Evolutionary conservation across 2,329 filamentous ascomycete species (phyloP), one percentile per base, ranked within the genome.

Genomic region (Hortaea sp.): DNA sequence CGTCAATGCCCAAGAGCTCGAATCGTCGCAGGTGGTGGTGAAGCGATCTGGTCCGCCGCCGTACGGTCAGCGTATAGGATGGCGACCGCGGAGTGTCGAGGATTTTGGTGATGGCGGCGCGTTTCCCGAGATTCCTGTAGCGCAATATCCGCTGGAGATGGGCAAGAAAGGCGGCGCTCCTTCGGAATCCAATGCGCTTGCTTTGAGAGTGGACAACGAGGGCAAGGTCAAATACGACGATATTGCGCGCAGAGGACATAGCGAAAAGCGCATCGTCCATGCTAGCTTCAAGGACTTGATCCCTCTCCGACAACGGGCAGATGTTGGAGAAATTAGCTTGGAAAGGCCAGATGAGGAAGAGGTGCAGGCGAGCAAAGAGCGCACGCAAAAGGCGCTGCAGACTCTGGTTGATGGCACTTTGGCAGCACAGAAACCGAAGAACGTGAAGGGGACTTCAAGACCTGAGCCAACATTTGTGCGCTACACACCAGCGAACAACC

Each of bases 221-320:
- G 92, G 92, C 39, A 94, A 94, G 63, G 85, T 95, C 52, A 94
- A 95, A 67, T 98, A 95, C 70, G 88, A 95, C 65, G 88, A 89
- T 45, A 94, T 98, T 61, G 90, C 90, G 43, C 78, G 84, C 58
- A 85, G 90, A 61, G 92, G 92, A 10, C 92, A 98, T 65, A 76
- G 76, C 62, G 87, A 88, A 13, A 81, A 79, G 49, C 78, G 89
- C 42, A 85, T 95, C 53, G 82, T 98, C 7, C 92, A 98, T 66
- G 83, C 92, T 13, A 94, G 86, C 6, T 98, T 98, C 72, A 95
- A 95, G 64, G 92, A 97, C 59, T 72, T 98, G 43, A 98, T 98
- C 51, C 92, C 92, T 5, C 75, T 98, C 49, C 80, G 92, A 50
- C 89, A 97, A 66, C 84, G 88, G 54, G 92, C 92, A 52, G 85